Base-by-base conservation (phyloP, 176 grass and related monocot genomes). In the Metroxylon sagu region DNA sequence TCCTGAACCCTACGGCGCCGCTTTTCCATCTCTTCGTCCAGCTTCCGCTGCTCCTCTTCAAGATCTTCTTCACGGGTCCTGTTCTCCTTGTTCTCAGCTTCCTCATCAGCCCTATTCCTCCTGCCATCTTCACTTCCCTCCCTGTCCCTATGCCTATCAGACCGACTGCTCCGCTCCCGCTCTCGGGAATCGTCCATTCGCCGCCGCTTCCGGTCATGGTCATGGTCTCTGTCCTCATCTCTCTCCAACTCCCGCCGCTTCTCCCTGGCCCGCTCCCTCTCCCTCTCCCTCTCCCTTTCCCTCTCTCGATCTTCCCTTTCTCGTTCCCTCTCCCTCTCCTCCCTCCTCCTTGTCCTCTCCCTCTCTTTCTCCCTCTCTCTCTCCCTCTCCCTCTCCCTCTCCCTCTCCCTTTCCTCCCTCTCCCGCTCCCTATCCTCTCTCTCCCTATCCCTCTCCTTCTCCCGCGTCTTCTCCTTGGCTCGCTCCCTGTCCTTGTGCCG, bases 21-120 rank as follows among this genome's bases (percentile, higher is more conserved):
- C 5, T 83, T 83, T 75, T 97, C 93, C 67, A 97, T 91, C 74
- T 97, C 93, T 48, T 97, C 93, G 1, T 97, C 93, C 25, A 97
- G 81, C 39, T 76, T 85, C 69, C 61, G 79, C 54, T 97, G 78
- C 74, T 97, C 90, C 17, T 85, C 90, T 74, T 89, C 85, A 52
- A 89, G 79, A 19, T 79, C 93, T 60, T 97, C 92, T 63, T 97
- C 76, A 48, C 54, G 66, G 19, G 79, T 71, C 6, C 39, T 73
- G 74, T 71, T 77, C 59, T 69, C 72, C 57, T 23, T 65, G 15
- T 53, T 66, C 69, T 85, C 73, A 0, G 57, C 81, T 53, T 64
- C 84, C 72, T 78, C 85, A 25, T 57, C 84, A 57, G 63, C 68
- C 43, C 48, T 54, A 61, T 25, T 74, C 81, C 75, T 82, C 81